A percentile compares a stretch with the other conserved stretches of the same genome.
Evolutionary conservation across 768 basidiomycete genomes (phyloP).

Genomic region (Harrya chromipes): DNA sequence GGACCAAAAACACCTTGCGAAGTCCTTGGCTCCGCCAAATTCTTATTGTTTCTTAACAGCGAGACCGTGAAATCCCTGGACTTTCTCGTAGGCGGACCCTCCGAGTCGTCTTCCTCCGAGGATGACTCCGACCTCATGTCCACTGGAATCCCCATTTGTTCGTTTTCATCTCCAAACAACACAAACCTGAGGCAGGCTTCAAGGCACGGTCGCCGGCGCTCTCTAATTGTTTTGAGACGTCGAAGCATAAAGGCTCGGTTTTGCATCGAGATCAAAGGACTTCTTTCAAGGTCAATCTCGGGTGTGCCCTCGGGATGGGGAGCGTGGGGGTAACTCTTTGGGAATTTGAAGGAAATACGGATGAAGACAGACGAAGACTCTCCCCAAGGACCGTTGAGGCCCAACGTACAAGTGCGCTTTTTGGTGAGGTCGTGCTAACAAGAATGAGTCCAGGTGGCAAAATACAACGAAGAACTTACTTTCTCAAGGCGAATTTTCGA

Average conservation of each 20-base stretch:
- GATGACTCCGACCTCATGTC: constrained; percentile 59
- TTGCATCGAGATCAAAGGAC: constrained; percentile 72
- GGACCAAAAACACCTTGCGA: constrained; percentile 89
- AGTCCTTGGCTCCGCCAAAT: constrained; percentile 78
- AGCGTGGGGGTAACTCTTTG: constrained; percentile 71
- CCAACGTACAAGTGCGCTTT: constrained; percentile 78
- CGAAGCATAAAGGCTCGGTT: constrained; percentile 77
- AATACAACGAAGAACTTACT: constrained; percentile 37
- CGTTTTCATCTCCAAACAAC: constrained; percentile 64
- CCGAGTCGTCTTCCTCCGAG: constrained; percentile 71
- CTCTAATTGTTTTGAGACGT: constrained; percentile 67
- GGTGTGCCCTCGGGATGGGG: constrained; percentile 63
- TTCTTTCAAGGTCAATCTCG: constrained; percentile 78
- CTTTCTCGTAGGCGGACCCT: constrained; percentile 37
- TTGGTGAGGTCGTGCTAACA: constrained; percentile 63
- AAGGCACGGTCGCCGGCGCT: constrained; percentile 75
- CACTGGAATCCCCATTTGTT: constrained; percentile 37
- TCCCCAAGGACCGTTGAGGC: constrained; percentile 91
- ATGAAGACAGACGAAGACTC: constrained; percentile 80
- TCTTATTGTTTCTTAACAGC: constrained; percentile 63
- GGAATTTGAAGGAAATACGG: constrained; percentile 87
- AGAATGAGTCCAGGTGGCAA: constrained; percentile 2
- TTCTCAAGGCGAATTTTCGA: constrained; percentile 85
- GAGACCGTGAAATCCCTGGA: constrained; percentile 51
- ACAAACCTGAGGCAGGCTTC: constrained; percentile 83